Percentiles rank a stretch among this genome's conserved stretches.
These are phyloP conservation scores for Catenaria anguillulae DNA, from an alignment of 371 early-diverging fungal species.

Conservation along the genomic window DNA sequence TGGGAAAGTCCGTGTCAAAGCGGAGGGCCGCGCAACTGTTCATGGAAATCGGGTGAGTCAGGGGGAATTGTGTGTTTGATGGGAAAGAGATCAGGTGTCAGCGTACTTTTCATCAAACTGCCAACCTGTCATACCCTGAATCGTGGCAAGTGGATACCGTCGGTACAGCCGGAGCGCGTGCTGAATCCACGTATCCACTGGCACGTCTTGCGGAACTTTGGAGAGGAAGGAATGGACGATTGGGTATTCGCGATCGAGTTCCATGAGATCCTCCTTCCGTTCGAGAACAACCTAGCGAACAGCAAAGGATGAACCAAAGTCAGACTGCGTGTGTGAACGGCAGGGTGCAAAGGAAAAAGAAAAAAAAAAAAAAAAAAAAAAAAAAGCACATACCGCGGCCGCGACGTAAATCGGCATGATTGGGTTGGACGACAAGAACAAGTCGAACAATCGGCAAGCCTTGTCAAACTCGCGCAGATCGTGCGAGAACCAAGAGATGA, in stretches of 20 bases:
- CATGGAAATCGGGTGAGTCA: too few relatives aligned
- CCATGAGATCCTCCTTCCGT: constrained; percentile 25
- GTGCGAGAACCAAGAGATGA: constrained; percentile 77
- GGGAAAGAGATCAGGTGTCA: too few relatives aligned
- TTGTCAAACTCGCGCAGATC: constrained; percentile 39
- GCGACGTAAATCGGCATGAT: constrained; percentile 57
- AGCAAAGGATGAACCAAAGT: too few relatives aligned
- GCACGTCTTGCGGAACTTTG: constrained; percentile 34
- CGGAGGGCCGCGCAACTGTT: not conserved
- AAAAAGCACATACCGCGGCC: too few relatives aligned
- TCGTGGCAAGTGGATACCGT: not conserved
- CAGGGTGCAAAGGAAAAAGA: too few relatives aligned
- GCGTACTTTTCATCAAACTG: not conserved
- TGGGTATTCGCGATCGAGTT: constrained; percentile 32
- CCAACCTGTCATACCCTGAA: not conserved
- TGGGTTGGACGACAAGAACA: constrained; percentile 52
- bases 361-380: too few relatives aligned
- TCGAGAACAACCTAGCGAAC: too few relatives aligned
- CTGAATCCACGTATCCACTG: not conserved
- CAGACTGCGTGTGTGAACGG: too few relatives aligned
- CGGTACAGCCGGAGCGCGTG: not conserved
- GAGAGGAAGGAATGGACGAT: constrained; percentile 38
- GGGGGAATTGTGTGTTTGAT: too few relatives aligned
- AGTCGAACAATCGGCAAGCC: constrained; percentile 53
- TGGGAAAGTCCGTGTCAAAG: not conserved